Base-by-base conservation (phyloP, 768 basidiomycete genomes). In the Amanita inopinata region DNA sequence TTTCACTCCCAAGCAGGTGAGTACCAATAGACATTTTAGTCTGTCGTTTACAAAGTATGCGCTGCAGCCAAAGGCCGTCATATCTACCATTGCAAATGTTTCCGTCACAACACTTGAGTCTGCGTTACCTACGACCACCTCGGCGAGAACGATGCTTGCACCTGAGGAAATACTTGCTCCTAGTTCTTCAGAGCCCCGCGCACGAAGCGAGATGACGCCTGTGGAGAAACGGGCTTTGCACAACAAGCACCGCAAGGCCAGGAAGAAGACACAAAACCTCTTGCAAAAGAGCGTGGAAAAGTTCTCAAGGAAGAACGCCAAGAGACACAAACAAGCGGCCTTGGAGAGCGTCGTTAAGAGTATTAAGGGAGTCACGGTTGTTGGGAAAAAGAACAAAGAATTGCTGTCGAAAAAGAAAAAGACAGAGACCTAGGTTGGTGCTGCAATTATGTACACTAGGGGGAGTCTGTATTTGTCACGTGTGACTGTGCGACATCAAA, bases 1-100 rank as follows among this genome's bases (percentile, higher is more conserved):
- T 59, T 98, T 91, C 58, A 83, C 88, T 11, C 96, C 94, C 1
- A 97, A 97, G 60, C 79, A 80, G 58, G 94, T 94, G 48, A 41
- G 79, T 69, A 10, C 14, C 36, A 37, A 30, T 25, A 17, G 17
- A 46, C 31, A 17, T 49, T 9, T 46, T 31, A 18, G 35, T 5
- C 17, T 19, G 12, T n/a, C 15, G 20, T 23, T 37, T 15, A 27
- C 25, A 24, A 43, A 19, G 25, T 19, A 36, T 44, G 43, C 28
- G 20, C 34, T 40, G 5, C 45, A 97, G 93, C 91, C 94, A 19
- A 94, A 89, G 60, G 83, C 83, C 2, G 73, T 69, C 0, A 98
- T 99, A 53, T 78, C 83, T 1, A 87, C 89, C 0, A 61, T 97
- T 24, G 69, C 83, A 9, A 91, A 98, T 53, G 66, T 85, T 3